Evolutionary conservation across 495 filamentous ascomycete genomes (phyloP).

Genomic region (Aspergillus bertholletiae): DNA sequence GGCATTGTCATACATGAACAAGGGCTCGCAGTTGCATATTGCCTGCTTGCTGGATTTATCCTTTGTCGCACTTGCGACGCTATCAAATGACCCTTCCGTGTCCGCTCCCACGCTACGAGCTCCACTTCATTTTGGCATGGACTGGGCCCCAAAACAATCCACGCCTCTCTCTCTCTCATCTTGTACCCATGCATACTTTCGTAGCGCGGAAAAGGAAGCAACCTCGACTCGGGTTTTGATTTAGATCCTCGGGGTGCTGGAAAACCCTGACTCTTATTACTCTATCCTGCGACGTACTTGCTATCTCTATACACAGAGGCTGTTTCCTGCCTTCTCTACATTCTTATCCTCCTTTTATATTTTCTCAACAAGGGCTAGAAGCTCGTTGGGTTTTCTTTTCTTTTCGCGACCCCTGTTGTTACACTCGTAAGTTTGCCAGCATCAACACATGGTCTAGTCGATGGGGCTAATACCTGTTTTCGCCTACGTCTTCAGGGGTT

Average conservation of each 20-base stretch:
- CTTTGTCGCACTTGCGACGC: neutral
- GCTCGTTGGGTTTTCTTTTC: slow-evolving; percentile 15
- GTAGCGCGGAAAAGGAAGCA: slow-evolving; percentile 14
- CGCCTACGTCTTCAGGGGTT: slow-evolving; percentile 12
- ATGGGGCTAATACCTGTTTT: slow-evolving; percentile 6
- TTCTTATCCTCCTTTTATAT: slow-evolving; percentile 8
- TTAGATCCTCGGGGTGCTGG: slow-evolving; percentile 18
- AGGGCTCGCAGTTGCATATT: neutral
- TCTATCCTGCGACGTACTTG: slow-evolving; percentile 13
- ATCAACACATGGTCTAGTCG: neutral
- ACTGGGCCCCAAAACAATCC: slow-evolving; percentile 8
- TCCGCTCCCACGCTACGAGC: slow-evolving; percentile 16
- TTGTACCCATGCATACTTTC: slow-evolving; percentile 5
- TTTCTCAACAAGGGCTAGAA: slow-evolving; percentile 18
- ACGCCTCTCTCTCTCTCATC: slow-evolving; percentile 6
- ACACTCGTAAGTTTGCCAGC: slow-evolving; percentile 15
- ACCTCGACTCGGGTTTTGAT: slow-evolving; percentile 18
- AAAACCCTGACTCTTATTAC: slow-evolving; percentile 21
- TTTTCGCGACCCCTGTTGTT: slow-evolving; percentile 2
- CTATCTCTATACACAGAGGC: slow-evolving; percentile 2
- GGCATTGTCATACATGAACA: neutral
- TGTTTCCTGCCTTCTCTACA: slow-evolving; percentile 8
- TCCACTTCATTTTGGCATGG: slow-evolving; percentile 14
- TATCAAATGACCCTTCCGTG: slow-evolving; percentile 16
- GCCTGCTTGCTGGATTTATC: neutral